Base-by-base conservation (phyloP, 2,329 filamentous ascomycete genomes). In the Diaporthe helianthi region DNA sequence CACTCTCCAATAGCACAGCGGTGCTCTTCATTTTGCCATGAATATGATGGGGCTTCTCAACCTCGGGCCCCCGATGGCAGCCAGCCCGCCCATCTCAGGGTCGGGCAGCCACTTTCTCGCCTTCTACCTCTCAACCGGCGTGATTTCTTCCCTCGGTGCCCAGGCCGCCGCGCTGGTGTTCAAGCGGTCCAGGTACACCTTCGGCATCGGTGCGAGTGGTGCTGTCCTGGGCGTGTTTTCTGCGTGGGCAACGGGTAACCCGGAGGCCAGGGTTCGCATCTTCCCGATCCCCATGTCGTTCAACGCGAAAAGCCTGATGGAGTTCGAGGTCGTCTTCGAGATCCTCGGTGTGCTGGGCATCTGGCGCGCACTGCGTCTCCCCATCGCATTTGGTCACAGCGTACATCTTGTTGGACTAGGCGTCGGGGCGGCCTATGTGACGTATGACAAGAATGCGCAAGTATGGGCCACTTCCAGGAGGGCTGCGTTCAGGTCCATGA, bases 21-120 rank as follows among this genome's bases (percentile, higher is more conserved):
- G 73, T 29, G 15, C 73, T 1, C 1, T 72, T 0, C 77, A 79
- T 60, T 55, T 79, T n/a, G 71, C 51, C 2, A 36, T 77, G 44
- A 78, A 78, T 71, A 78, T 78, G 75, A 72, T 74, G 19, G 74
- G 67, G 1, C 47, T 78, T 2, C 68, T 72, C 52, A 74, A 73
- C 44, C 75, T 78, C 13, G 70, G 76, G 33, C 71, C 72, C 4
- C 64, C 70, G 0, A 71, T 77, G n/a, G 72, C 74, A 2, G 26
- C 31, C n/a, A 73, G 69, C 55, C 65, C 46, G 7, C 69, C 72
- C 3, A 76, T 76, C 47, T 36, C 29, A 8, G 65, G 58, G 15
- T 75, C 72, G 31, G 75, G 73, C 33, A 73, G 72, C 65, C 75
- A 76, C 61, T 67, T 76, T 8, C 69, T 70, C 7, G 73, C 75